These are phyloP conservation scores for Bruguiera hainesii DNA, from an alignment of 441 rosid species.

Conservation along the genomic window DNA sequence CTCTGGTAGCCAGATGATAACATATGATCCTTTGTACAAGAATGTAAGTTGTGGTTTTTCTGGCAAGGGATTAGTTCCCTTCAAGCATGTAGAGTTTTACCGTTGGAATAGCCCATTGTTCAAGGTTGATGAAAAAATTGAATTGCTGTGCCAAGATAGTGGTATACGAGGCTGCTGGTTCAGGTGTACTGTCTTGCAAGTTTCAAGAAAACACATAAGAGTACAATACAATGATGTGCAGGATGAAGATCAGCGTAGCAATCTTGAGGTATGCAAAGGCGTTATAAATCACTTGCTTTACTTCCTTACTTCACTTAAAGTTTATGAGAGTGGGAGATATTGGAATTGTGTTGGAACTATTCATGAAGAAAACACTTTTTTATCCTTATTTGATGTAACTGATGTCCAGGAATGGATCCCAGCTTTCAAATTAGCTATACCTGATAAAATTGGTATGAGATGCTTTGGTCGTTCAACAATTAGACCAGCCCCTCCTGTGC, in stretches of 20 bases:
- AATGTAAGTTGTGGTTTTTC: constrained; percentile 45
- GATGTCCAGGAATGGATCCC: constrained; percentile 85
- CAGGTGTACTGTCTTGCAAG: constrained; percentile 73
- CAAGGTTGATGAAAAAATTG: constrained; percentile 68
- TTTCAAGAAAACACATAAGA: constrained; percentile 60
- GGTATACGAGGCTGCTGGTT: constrained; percentile 99
- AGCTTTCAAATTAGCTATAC: constrained; percentile 57
- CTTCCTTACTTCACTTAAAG: not conserved
- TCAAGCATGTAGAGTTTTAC: constrained; percentile 44
- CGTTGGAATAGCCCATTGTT: constrained; percentile 36
- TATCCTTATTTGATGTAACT: not conserved
- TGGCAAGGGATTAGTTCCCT: constrained; percentile 49
- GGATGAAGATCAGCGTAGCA: constrained; percentile 75
- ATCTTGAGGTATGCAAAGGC: constrained; percentile 72
- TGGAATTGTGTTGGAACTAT: not conserved
- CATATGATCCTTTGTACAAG: constrained; percentile 38
- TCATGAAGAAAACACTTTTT: not conserved
- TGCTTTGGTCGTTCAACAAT: constrained; percentile 61
- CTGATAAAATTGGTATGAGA: constrained; percentile 88
- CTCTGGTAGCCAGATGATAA: constrained; percentile 28
- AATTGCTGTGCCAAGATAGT: constrained; percentile 91
- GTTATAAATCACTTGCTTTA: constrained; percentile 6
- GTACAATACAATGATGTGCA: constrained; percentile 80
- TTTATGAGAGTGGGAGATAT: not conserved
- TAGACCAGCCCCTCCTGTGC: constrained; percentile 58